These are phyloP conservation scores for Euphorbia celastroides DNA, from an alignment of 441 rosid species.

Conservation along the genomic window DNA sequence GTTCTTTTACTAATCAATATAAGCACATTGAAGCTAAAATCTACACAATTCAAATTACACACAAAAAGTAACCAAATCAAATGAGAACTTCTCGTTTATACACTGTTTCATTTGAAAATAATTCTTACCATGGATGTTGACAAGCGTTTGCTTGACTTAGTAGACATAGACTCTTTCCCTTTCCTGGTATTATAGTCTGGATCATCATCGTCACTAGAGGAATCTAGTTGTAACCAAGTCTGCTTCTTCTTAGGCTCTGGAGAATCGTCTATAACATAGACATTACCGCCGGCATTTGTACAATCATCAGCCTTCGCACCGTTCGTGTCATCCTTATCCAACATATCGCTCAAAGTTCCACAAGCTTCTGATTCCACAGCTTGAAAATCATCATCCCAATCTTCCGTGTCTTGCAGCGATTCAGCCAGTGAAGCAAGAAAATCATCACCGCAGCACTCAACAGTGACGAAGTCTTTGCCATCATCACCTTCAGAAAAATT, in stretches of 20 bases:
- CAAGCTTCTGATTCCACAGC: constrained; percentile 75
- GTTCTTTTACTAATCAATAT: too few species aligned
- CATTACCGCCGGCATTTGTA: constrained; percentile 18
- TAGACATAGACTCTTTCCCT: constrained; percentile 19
- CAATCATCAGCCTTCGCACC: constrained; percentile 15
- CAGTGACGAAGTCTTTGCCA: constrained; percentile 77
- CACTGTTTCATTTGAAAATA: neutral
- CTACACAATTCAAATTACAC: neutral
- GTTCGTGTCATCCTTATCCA: constrained; percentile 30
- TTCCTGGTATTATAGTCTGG: constrained; percentile 17
- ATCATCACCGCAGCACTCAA: constrained; percentile 83
- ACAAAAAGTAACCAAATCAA: neutral
- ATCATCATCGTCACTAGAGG: constrained; percentile 50
- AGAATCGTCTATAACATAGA: constrained; percentile 49
- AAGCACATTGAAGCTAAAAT: neutral
- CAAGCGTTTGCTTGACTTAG: constrained; percentile 20
- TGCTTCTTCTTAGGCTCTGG: constrained; percentile 36
- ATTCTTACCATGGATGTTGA: constrained; percentile 45
- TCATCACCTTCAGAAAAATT: constrained; percentile 56
- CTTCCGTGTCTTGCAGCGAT: constrained; percentile 64
- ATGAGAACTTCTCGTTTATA: neutral
- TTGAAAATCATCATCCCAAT: constrained; percentile 77
- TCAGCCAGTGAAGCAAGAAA: constrained; percentile 80
- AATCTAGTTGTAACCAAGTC: constrained; percentile 50
- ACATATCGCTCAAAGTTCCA: constrained; percentile 57